A percentile compares a stretch with the other conserved stretches of the same genome.
phyloP scores from a whole-genome alignment of 1,284 basidiomycete species.

The Inonotus obliquus region DNA sequence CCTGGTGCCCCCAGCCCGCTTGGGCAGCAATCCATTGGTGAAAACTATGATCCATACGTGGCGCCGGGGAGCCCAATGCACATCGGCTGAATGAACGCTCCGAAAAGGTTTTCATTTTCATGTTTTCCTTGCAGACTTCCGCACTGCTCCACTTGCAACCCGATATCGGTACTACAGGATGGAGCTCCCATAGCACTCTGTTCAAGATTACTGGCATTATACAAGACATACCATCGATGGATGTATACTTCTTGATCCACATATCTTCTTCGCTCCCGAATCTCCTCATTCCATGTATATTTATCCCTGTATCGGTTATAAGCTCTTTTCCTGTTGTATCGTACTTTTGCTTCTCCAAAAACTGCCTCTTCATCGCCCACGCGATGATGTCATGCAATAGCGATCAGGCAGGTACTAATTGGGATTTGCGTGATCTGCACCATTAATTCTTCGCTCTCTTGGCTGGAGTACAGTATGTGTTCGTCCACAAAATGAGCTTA shows the following conservation, averaged over 20 bases:
- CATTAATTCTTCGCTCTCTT: background rate
- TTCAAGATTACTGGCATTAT: background rate
- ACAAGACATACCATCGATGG: background rate
- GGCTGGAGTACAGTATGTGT: background rate
- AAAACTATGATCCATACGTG: background rate
- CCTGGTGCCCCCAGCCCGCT: conserved; percentile 18
- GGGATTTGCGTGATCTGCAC: background rate
- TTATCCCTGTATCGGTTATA: background rate
- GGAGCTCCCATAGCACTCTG: background rate
- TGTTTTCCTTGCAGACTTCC: background rate
- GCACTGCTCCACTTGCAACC: background rate
- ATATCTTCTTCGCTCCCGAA: background rate
- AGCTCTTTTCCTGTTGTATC: background rate
- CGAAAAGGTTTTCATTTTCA: background rate
- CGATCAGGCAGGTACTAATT: background rate
- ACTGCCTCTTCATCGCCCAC: background rate
- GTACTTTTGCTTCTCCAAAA: background rate
- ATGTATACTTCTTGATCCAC: background rate
- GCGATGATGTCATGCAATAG: no score
- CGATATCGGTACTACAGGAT: background rate
- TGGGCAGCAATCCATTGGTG: background rate
- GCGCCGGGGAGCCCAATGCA: conserved; percentile 18
- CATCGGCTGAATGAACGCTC: conserved; percentile 8
- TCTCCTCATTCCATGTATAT: background rate
- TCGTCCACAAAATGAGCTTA: background rate